phyloP scores from a whole-genome alignment of 2,329 filamentous ascomycete genomes.

The Domatiomyces catenatus region DNA sequence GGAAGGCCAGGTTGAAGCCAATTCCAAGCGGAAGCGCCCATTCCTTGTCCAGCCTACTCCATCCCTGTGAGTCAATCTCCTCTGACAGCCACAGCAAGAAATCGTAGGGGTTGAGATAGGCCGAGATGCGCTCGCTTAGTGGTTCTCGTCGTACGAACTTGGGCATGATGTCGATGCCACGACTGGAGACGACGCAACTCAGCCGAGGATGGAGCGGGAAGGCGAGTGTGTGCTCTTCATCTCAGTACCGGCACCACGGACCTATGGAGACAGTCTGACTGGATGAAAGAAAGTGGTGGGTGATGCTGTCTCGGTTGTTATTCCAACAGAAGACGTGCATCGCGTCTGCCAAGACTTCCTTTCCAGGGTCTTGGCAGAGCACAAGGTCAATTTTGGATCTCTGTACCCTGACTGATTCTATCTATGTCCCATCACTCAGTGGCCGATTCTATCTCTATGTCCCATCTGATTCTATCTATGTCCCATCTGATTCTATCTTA shows the following conservation, averaged over 20 bases:
- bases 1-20: conserved; percentile 60
- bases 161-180: conserved; percentile 39
- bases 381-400: too few species aligned
- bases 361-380: too few species aligned
- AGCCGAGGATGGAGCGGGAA: conserved; percentile 36
- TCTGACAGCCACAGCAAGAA: conserved; percentile 82
- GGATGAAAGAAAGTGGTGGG: neutral
- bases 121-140: conserved; percentile 62
- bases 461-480: too few species aligned
- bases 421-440: too few species aligned
- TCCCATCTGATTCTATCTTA: neutral
- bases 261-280: neutral
- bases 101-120: conserved; percentile 74
- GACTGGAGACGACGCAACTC: conserved; percentile 65
- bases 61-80: conserved; percentile 79
- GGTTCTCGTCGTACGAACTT: conserved; percentile 69
- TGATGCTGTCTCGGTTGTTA: neutral
- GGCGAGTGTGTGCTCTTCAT: conserved; percentile 3
- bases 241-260: neutral
- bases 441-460: too few species aligned
- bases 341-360: neutral
- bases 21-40: conserved; percentile 64
- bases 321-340: neutral
- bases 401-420: too few species aligned
- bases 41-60: conserved; percentile 60